Evolutionary conservation across 495 filamentous ascomycete species (phyloP).

Genomic region (Thermothielavioides terrestris): DNA sequence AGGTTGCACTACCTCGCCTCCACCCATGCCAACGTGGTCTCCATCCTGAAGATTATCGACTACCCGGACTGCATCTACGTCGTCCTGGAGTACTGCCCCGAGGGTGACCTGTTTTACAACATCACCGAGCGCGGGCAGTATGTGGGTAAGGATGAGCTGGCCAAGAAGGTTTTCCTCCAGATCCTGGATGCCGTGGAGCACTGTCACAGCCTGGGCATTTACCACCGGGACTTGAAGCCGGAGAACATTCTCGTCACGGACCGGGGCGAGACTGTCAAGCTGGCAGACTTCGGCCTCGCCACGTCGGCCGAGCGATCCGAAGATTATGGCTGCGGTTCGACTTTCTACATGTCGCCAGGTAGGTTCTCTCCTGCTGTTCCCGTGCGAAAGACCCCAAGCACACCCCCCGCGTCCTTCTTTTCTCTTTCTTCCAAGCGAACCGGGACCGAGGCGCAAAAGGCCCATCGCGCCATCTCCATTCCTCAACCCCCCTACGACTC

Average conservation of each 20-base stretch:
- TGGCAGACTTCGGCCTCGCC: constrained; percentile 95
- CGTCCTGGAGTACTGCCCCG: constrained; percentile 92
- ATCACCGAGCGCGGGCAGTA: constrained; percentile 94
- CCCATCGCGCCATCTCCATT: background rate
- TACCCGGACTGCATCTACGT: constrained; percentile 90
- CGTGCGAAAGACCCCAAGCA: background rate
- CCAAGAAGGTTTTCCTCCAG: constrained; percentile 84
- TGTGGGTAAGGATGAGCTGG: constrained; percentile 83
- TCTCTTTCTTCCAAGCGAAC: background rate
- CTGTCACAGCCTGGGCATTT: constrained; percentile 89
- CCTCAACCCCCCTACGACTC: background rate
- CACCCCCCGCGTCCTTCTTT: background rate
- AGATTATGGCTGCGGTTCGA: constrained; percentile 96
- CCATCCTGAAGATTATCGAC: constrained; percentile 89
- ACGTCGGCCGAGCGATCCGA: constrained; percentile 74
- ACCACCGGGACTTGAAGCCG: constrained; percentile 95
- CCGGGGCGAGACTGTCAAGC: constrained; percentile 78
- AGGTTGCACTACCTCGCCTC: constrained; percentile 82
- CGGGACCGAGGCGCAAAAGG: background rate
- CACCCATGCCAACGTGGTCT: constrained; percentile 86
- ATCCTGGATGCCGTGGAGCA: constrained; percentile 95
- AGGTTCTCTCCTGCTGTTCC: no score
- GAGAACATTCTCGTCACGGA: constrained; percentile 95
- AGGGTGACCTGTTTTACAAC: constrained; percentile 93
- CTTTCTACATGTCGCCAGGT: constrained; percentile 99